Evolutionary conservation across 306 rosid genomes (phyloP).

Genomic region (Senna siamea): DNA sequence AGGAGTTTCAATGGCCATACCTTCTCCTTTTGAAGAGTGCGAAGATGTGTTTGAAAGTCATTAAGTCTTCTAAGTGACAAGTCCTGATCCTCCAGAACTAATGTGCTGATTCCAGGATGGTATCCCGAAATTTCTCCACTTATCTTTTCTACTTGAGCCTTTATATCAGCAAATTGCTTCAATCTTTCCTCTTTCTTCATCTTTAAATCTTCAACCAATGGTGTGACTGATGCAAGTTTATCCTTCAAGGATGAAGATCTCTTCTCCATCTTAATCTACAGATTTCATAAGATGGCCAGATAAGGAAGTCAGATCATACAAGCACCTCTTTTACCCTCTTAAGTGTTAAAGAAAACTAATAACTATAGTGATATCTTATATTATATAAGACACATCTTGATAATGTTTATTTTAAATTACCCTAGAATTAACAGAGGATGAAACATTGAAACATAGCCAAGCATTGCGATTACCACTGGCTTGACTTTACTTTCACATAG

Average conservation of each 20-base stretch:
- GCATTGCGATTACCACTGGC: background rate
- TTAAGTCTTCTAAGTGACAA: constrained; percentile 83
- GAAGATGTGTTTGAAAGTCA: constrained; percentile 81
- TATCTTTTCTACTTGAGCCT: constrained; percentile 78
- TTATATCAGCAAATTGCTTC: constrained; percentile 79
- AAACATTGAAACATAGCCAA: too few relatives aligned
- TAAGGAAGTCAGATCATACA: constrained; percentile 34
- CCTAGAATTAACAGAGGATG: constrained; percentile 9
- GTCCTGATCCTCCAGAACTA: constrained; percentile 67
- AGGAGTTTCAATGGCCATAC: constrained; percentile 43
- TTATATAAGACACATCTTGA: background rate
- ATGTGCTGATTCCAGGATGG: constrained; percentile 40
- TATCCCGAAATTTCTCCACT: constrained; percentile 85
- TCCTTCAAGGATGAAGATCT: constrained; percentile 77
- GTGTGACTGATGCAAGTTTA: constrained; percentile 85
- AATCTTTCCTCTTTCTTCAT: constrained; percentile 76
- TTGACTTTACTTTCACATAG: background rate
- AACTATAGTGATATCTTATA: background rate
- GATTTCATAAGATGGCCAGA: constrained; percentile 29
- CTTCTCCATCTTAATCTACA: constrained; percentile 72
- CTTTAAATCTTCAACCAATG: constrained; percentile 79
- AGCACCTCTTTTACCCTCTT: background rate
- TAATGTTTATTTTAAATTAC: background rate
- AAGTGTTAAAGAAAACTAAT: constrained; percentile 7
- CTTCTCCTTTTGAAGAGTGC: constrained; percentile 88